Evolutionary conservation across 2,329 filamentous ascomycete species (phyloP), one percentile per base, ranked within the genome.

Genomic region (Talaromyces rugulosus): DNA sequence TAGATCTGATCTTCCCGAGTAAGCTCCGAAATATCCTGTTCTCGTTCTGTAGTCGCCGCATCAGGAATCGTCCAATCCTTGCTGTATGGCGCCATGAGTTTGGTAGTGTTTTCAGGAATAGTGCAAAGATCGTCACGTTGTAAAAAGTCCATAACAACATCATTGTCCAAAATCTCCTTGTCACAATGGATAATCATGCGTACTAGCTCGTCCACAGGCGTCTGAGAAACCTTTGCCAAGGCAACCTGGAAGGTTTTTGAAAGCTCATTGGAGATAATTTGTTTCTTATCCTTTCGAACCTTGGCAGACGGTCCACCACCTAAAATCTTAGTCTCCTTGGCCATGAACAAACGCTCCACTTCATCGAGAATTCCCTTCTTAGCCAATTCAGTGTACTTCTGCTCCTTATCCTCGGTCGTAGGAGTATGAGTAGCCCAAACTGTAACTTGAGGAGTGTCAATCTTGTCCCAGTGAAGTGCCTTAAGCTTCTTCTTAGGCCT

Each of bases 401-500:
- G 91, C 78, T 99, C 95, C 72, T 93, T 91, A 64, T 90, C 90
- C 73, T 96, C 89, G 4, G 88, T 86, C n/a, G 91, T 96, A 5
- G 91, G 89, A 33, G 90, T 86, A 75, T 96, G 92, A 7, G 87
- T 84, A 36, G 92, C 93, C 94, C 94, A 98, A 69, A 97, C 91
- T 59, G 94, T 97, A 57, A 92, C 90, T 74, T 95, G 87, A 27
- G 92, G 91, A 59, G 90, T 86, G 77, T 99, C 95, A 60, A 99
- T 92, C 82, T 98, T 98, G 79, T 99, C 95, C 94, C 95, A 98
- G 80, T 99, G 95, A 68, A 99, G 84, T 63, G 94, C 94, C 86
- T 99, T 99, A 77, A 99, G 91, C 83, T 98, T 99, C 87, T 96
- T 98, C 85, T 97, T 98, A 27, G 95, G 92, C 69, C 94, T 84